Evolutionary conservation across 1,284 basidiomycete genomes (phyloP), one percentile per base, ranked within the genome.

Genomic region (Neotropicomus parvogracilis): DNA sequence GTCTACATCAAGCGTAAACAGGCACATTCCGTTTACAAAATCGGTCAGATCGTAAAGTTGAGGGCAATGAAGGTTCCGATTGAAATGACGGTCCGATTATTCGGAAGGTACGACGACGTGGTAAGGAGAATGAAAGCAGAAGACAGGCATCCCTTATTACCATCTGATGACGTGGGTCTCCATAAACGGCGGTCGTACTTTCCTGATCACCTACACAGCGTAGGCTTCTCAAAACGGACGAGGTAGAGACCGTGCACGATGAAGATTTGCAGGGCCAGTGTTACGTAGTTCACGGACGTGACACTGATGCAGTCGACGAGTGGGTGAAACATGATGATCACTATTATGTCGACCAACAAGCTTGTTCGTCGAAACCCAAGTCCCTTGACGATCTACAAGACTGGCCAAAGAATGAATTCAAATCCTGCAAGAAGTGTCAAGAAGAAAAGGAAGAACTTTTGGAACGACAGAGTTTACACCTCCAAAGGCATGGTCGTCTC

Each of bases 291-390:
- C 75, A 48, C 54, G 64, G 47, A 33, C 41, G 12, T 49, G 31
- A 53, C 28, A 20, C 24, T 10, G 54, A 61, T 8, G 56, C 67
- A 14, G 70, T 77, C 27, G 69, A 76, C 21, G 55, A 69, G 10
- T 83, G 82, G 79, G 63, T 75, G 2, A 36, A 59, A 24, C 55
- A 73, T 40, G 69, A 78, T 56, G 75, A 85, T 54, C 79, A 80
- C 52, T 85, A 74, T 51, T 81, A 77, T 56, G 67, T 79, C 32
- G 72, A 75, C 52, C 61, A 73, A 42, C 52, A 51, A 47, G 59
- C 54, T 4, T 39, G 50, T 10, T 58, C 54, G 27, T 48, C 50
- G 3, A 51, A 46, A 21, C 42, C 56, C 14, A 49, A 54, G 17
- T 53, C 55, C 14, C 33, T 62, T 2, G 49, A 59, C 7, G 52